phyloP scores from a whole-genome alignment of 192 early-diverging fungal species.

The Polychytrium aggregatum region DNA sequence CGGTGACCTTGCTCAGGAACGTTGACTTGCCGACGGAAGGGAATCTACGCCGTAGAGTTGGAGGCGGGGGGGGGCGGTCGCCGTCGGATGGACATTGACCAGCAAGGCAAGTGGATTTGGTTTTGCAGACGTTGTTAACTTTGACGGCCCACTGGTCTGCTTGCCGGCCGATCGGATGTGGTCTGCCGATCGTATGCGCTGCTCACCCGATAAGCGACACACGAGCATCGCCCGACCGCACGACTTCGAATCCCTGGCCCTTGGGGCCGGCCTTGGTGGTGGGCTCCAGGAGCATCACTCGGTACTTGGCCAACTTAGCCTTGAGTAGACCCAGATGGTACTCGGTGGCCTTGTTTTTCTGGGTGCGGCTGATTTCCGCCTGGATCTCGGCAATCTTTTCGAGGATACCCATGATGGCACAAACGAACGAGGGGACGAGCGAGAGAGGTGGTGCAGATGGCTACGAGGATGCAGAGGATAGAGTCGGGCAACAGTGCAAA shows the following conservation, averaged over 20 bases:
- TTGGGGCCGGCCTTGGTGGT: conserved; percentile 35
- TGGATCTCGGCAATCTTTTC: conserved; percentile 19
- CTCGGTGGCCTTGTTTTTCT: conserved; percentile 97
- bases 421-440: too few species aligned
- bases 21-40: conserved; percentile 99
- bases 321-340: conserved; percentile 97
- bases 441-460: too few species aligned
- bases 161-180: not conserved
- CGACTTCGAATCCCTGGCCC: conserved; percentile 92
- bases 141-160: too few species aligned
- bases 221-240: conserved; percentile 91
- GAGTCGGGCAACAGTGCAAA: too few species aligned
- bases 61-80: too few species aligned
- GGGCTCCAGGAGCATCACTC: conserved; percentile 36
- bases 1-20: conserved; percentile 79
- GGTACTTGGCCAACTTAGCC: conserved; percentile 72
- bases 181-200: too few species aligned
- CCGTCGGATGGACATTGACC: too few species aligned
- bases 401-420: too few species aligned
- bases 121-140: too few species aligned
- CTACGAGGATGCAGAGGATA: too few species aligned
- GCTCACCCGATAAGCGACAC: conserved; percentile 74
- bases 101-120: too few species aligned
- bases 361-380: conserved; percentile 66
- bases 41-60: too few species aligned